These are phyloP conservation scores for Fragosphaeria purpurea DNA, from an alignment of 2,329 filamentous ascomycete genomes.

Conservation along the genomic window DNA sequence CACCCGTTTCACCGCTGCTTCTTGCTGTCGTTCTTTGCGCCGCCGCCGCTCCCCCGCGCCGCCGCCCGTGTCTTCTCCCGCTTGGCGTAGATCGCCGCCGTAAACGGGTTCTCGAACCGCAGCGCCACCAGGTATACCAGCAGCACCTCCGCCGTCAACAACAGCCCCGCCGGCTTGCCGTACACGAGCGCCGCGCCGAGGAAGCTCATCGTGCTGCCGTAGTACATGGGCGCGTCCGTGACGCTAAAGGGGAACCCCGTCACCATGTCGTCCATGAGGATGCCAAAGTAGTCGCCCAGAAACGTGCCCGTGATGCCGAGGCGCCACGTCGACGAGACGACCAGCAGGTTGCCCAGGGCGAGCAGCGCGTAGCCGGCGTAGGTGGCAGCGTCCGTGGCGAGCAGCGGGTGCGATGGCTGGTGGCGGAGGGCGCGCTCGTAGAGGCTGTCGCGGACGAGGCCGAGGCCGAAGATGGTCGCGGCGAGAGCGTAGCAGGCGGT, in stretches of 20 bases:
- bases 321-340: constrained; percentile 80
- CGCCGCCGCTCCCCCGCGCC: constrained; percentile 8
- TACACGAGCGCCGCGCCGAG: constrained; percentile 75
- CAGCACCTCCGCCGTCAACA: constrained; percentile 66
- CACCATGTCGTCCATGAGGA: constrained; percentile 90
- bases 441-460: constrained; percentile 76
- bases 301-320: constrained; percentile 94
- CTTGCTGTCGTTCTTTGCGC: constrained; percentile 30
- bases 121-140: constrained; percentile 72
- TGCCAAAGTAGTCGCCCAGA: constrained; percentile 96
- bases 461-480: constrained; percentile 79
- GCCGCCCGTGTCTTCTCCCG: constrained; percentile 51
- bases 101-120: constrained; percentile 89
- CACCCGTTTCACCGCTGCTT: constrained; percentile 35
- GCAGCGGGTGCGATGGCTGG: constrained; percentile 64
- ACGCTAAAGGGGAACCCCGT: constrained; percentile 95
- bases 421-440: constrained; percentile 76
- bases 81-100: constrained; percentile 84
- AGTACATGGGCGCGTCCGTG: constrained; percentile 89
- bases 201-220: constrained; percentile 87
- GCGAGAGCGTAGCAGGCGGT: constrained; percentile 85
- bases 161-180: constrained; percentile 76
- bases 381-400: constrained; percentile 50
- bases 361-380: constrained; percentile 64
- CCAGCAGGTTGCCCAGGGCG: constrained; percentile 67